Conservation (phyloP, 2,329 filamentous ascomycete species). For the Pseudogymnoascus sp. region DNA sequence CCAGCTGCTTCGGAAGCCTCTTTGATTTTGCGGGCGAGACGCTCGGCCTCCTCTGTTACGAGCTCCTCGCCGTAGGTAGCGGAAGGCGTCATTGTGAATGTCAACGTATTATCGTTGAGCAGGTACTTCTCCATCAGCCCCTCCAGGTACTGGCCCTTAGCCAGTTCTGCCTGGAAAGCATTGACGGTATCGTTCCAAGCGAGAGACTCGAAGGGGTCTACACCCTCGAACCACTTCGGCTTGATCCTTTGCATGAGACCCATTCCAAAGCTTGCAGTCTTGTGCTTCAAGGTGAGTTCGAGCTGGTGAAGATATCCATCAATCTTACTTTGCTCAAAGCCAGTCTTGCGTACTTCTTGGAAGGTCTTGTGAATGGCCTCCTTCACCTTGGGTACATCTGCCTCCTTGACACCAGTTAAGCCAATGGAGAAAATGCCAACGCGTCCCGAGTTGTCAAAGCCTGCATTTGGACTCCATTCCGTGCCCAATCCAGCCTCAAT, state of each 20-base stretch:
- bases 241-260: conserved; percentile 81
- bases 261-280: conserved; percentile 92
- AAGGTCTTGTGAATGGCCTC: conserved; percentile 67
- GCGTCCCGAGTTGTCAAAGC: conserved; percentile 73
- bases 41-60: conserved; percentile 65
- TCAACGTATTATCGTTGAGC: conserved; percentile 76
- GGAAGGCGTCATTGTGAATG: conserved; percentile 90
- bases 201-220: conserved; percentile 83
- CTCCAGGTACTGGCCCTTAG: conserved; percentile 74
- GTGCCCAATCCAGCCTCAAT: conserved; percentile 86
- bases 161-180: conserved; percentile 71
- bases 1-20: conserved; percentile 62
- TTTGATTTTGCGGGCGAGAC: conserved; percentile 67
- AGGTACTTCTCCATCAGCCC: conserved; percentile 82
- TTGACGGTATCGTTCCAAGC: conserved; percentile 86
- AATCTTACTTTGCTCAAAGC: conserved; percentile 85
- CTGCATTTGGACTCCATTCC: conserved; percentile 91
- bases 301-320: conserved; percentile 90
- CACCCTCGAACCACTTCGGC: conserved; percentile 90
- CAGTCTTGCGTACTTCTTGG: conserved; percentile 60
- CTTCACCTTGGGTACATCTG: conserved; percentile 71
- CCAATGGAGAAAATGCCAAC: conserved; percentile 84
- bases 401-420: conserved; percentile 78
- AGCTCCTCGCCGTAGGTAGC: conserved; percentile 66
- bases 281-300: conserved; percentile 89